Evolutionary conservation across 768 basidiomycete genomes (phyloP), one percentile per base, ranked within the genome.

Genomic region (Kwoniella europaea): DNA sequence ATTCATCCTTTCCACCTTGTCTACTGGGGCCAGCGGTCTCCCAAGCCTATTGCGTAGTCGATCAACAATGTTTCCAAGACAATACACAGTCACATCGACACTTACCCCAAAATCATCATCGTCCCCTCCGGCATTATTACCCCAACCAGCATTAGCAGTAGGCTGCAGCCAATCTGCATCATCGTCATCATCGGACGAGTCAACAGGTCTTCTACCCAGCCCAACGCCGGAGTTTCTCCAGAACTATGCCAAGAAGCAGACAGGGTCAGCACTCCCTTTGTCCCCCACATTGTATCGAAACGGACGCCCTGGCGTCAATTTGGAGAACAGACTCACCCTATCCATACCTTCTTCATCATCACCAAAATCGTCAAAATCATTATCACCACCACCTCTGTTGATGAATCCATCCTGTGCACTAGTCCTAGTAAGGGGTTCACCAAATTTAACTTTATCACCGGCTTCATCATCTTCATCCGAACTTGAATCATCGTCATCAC

Each of bases 151-250:
- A 53, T 63, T 63, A 10, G 54, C 29, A 62, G 50, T 65, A 4
- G 79, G 79, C 56, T 75, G 62, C 24, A 78, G 43, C 79, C 79
- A 80, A 59, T 78, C 79, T 15, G 74, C 79, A 71, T 80, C 79
- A 27, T 80, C 79, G 22, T 80, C 79, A 53, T 80, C 79, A 9
- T 80, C 79, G 4, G 72, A 75, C 24, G 77, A 80, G 41, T 80
- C 79, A 16, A 68, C 71, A 53, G 72, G 71, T 62, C 79, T 66
- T 57, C 78, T 63, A 6, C 46, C 44, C n/a, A 70, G 60, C n/a
- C 68, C 71, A 13, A 70, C 59, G 13, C 75, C 71, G 4, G 69
- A 68, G 12, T 68, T 71, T 20, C 71, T 63, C 79, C 79, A 80
- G 54, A 73, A 75, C 79, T 78, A 35, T 35, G 35, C 7, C 54